phyloP scores from a whole-genome alignment of 495 filamentous ascomycete species.

The Evansstolkia leycettana region DNA sequence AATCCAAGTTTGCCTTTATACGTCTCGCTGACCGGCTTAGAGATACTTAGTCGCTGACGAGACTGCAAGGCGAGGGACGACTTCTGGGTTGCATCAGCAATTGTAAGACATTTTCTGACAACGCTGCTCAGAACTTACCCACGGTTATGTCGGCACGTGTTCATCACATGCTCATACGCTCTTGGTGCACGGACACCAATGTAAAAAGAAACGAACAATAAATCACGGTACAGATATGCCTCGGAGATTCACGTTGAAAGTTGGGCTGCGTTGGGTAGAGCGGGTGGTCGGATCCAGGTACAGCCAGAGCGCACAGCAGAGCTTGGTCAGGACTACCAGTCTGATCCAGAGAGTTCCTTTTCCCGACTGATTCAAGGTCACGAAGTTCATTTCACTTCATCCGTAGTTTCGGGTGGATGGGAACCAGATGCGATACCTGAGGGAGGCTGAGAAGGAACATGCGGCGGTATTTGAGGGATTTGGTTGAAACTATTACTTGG shows the following conservation, averaged over 20 bases:
- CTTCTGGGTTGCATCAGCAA: no score
- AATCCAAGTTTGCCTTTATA: no score
- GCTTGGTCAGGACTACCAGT: not conserved
- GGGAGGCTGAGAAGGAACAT: constrained; percentile 29
- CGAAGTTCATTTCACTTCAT: constrained; percentile 44
- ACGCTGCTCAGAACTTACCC: constrained; percentile 2
- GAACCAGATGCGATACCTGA: constrained; percentile 22
- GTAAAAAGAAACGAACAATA: constrained; percentile 1
- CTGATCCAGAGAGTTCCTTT: not conserved
- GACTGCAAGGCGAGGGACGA: no score
- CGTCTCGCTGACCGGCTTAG: no score
- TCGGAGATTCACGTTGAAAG: no score
- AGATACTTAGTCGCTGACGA: no score
- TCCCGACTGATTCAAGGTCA: constrained; percentile 1
- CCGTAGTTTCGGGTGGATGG: constrained; percentile 33
- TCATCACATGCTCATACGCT: constrained; percentile 5
- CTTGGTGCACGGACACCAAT: constrained; percentile 1
- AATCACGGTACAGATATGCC: no score
- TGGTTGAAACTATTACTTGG: constrained; percentile 47
- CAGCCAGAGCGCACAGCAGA: no score
- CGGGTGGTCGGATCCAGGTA: no score
- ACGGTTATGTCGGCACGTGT: constrained; percentile 4
- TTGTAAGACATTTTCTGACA: no score
- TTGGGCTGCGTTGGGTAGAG: no score
- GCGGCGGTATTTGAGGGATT: constrained; percentile 35